Conservation (phyloP, 345 rosid genomes). For the Eucalyptus curtisii region DNA sequence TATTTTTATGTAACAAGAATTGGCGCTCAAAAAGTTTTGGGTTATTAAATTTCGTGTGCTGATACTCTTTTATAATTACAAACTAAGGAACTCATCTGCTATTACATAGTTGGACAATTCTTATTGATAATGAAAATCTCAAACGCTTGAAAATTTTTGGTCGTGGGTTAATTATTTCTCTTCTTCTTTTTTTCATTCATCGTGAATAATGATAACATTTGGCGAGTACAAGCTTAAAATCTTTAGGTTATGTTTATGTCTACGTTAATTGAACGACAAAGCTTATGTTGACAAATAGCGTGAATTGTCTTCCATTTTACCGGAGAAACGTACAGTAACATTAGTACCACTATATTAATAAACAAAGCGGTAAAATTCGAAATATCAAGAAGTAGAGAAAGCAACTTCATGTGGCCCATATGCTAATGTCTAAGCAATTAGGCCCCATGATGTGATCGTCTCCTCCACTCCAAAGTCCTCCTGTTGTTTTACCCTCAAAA, state of each 20-base stretch:
- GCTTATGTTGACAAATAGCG: neutral
- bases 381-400: constrained; percentile 2
- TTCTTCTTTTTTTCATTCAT: neutral
- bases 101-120: neutral
- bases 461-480: neutral
- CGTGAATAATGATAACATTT: neutral
- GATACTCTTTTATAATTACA: neutral
- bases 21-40: neutral
- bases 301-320: neutral
- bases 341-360: neutral
- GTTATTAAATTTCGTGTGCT: neutral
- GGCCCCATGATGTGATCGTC: constrained; percentile 25
- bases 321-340: neutral
- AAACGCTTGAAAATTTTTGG: neutral
- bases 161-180: neutral
- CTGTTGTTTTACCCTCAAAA: constrained; percentile 17
- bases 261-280: neutral
- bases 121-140: neutral
- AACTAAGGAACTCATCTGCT: neutral
- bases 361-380: neutral
- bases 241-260: neutral
- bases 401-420: constrained; percentile 32
- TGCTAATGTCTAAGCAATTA: constrained; percentile 10
- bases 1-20: neutral
- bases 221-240: neutral